Percentiles rank a stretch among this genome's conserved stretches.
Conservation (phyloP, 208 protist species). For the Trypanosoma vivax region DNA sequence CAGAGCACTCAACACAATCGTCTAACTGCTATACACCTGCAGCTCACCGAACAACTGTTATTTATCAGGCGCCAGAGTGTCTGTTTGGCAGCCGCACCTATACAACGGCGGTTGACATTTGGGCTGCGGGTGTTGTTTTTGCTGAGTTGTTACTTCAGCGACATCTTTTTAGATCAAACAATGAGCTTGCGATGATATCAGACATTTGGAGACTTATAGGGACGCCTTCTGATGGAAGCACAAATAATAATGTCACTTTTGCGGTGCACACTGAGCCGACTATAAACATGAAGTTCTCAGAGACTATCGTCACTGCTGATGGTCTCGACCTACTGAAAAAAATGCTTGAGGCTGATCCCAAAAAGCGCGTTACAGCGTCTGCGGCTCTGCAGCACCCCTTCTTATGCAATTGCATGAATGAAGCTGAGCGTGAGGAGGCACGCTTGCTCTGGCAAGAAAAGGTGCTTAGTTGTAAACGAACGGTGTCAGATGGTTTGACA, state of each 20-base stretch:
- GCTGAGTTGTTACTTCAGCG: slow-evolving; percentile 73
- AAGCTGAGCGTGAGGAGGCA: slow-evolving; percentile 31
- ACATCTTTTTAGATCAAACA: slow-evolving; percentile 55
- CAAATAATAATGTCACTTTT: slow-evolving; percentile 2
- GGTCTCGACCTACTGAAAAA: slow-evolving; percentile 63
- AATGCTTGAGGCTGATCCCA: slow-evolving; percentile 53
- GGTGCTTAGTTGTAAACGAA: too few relatives aligned
- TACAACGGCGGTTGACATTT: slow-evolving; percentile 69
- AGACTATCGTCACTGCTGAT: slow-evolving; percentile 32
- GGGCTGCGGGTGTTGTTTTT: slow-evolving; percentile 82
- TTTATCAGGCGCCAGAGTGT: slow-evolving; percentile 79
- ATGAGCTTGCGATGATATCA: slow-evolving; percentile 74
- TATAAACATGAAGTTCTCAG: slow-evolving; percentile 56
- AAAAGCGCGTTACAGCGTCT: slow-evolving; percentile 42
- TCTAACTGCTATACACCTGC: slow-evolving; percentile 46
- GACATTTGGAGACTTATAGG: slow-evolving; percentile 81
- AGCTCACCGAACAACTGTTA: slow-evolving; percentile 74
- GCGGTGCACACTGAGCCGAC: slow-evolving; percentile 27
- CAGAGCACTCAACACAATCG: background rate
- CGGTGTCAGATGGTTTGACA: too few relatives aligned
- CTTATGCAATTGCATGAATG: slow-evolving; percentile 15
- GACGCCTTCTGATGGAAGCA: slow-evolving; percentile 9
- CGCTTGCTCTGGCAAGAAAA: slow-evolving; percentile 38
- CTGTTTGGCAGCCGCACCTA: slow-evolving; percentile 61
- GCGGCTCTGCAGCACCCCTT: slow-evolving; percentile 71